Evolutionary conservation across 352 stramenopile species (phyloP).

Genomic region (Globisporangium lucens): DNA sequence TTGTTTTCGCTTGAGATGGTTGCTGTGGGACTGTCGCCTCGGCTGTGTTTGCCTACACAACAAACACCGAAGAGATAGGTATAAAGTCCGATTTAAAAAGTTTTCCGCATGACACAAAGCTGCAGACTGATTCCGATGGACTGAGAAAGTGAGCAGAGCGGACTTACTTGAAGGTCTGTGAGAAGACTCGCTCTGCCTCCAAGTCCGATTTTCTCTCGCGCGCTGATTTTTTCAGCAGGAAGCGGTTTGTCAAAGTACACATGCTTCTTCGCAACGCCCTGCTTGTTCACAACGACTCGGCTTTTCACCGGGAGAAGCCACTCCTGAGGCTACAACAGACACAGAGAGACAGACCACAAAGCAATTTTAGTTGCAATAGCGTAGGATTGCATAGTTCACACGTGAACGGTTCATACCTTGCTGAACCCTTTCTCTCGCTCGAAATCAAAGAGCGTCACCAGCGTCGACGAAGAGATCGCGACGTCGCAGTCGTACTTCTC

Average conservation of each 20-base stretch:
- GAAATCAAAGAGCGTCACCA: slow-evolving; percentile 69
- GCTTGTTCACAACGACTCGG: slow-evolving; percentile 29
- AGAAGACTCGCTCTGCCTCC: slow-evolving; percentile 26
- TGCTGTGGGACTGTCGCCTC: not conserved
- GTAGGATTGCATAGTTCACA: not conserved
- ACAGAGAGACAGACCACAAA: not conserved
- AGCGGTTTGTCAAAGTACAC: slow-evolving; percentile 59
- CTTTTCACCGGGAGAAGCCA: slow-evolving; percentile 66
- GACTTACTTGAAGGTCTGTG: slow-evolving; percentile 28
- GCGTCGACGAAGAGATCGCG: slow-evolving; percentile 61
- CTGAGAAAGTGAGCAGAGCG: not conserved
- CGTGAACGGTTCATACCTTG: not conserved
- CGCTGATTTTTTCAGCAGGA: slow-evolving; percentile 21
- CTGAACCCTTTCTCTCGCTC: slow-evolving; percentile 27
- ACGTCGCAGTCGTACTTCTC: slow-evolving; percentile 66
- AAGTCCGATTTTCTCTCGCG: slow-evolving; percentile 32
- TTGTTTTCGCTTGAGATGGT: not conserved
- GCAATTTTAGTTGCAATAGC: not conserved
- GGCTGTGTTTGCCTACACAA: slow-evolving; percentile 2
- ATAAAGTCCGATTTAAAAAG: not conserved
- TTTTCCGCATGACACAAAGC: not conserved
- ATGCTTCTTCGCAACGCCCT: slow-evolving; percentile 33
- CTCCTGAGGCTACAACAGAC: slow-evolving; percentile 22
- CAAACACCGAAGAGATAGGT: not conserved
- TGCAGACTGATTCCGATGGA: not conserved